Evolutionary conservation across 805 yeast species (phyloP).

Genomic region (Yamadazyma insecticola): DNA sequence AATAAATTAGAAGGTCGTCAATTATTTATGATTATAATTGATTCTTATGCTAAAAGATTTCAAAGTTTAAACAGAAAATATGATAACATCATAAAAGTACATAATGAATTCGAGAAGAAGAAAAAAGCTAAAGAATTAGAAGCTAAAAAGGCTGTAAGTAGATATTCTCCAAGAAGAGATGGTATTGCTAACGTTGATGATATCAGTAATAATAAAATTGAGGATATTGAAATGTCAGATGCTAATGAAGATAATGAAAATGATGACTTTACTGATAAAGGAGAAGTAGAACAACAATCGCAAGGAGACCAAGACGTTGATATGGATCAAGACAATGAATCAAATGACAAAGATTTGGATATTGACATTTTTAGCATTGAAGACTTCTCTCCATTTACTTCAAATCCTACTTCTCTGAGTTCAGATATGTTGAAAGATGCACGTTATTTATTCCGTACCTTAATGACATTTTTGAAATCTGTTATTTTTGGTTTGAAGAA

Average conservation of each 20-base stretch:
- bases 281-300: slow-evolving; percentile 18
- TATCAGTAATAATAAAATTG: slow-evolving; percentile 15
- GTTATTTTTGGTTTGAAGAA: slow-evolving; percentile 84
- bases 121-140: slow-evolving; percentile 38
- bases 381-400: slow-evolving; percentile 52
- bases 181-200: slow-evolving; percentile 15
- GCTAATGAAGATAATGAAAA: slow-evolving; percentile 6
- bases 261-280: slow-evolving; percentile 12
- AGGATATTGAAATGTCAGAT: slow-evolving; percentile 23
- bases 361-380: slow-evolving; percentile 33
- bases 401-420: slow-evolving; percentile 43
- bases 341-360: slow-evolving; percentile 6
- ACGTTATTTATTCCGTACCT: slow-evolving; percentile 77
- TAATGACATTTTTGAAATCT: slow-evolving; percentile 86
- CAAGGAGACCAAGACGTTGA: slow-evolving; percentile 9
- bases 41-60: slow-evolving; percentile 82
- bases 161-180: slow-evolving; percentile 29
- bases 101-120: slow-evolving; percentile 46
- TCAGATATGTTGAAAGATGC: slow-evolving; percentile 83
- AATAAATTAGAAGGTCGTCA: slow-evolving; percentile 80
- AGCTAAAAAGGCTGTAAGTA: slow-evolving; percentile 34
- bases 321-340: slow-evolving; percentile 9
- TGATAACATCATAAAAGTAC: slow-evolving; percentile 58
- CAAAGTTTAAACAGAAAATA: slow-evolving; percentile 69
- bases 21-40: slow-evolving; percentile 78